These are phyloP conservation scores for Fusarium irregulare DNA, from an alignment of 2,329 filamentous ascomycete species.

Conservation along the genomic window DNA sequence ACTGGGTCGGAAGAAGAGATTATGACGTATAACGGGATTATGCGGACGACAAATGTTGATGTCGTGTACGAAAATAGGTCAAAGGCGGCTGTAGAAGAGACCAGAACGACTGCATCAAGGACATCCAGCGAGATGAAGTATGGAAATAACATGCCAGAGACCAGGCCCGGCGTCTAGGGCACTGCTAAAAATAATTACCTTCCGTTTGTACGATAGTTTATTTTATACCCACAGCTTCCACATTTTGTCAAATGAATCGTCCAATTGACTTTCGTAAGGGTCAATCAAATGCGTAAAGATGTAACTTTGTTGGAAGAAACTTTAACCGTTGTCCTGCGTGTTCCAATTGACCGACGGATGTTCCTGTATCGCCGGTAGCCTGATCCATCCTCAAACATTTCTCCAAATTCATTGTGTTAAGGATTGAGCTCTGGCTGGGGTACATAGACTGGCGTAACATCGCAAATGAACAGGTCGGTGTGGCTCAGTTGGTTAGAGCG, in stretches of 20 bases:
- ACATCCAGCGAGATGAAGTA: slow-evolving; percentile 30
- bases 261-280: background rate
- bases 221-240: background rate
- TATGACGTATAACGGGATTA: slow-evolving; percentile 55
- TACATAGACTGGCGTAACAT: background rate
- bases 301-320: too few relatives aligned
- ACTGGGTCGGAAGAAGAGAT: slow-evolving; percentile 54
- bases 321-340: background rate
- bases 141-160: slow-evolving; percentile 19
- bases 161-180: slow-evolving; percentile 7
- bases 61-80: slow-evolving; percentile 38
- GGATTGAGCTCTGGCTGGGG: background rate
- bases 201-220: background rate
- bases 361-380: background rate
- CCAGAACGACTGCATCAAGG: slow-evolving; percentile 8
- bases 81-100: slow-evolving; percentile 3
- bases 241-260: fast-evolving
- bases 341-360: fast-evolving
- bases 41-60: slow-evolving; percentile 51
- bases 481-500: slow-evolving; percentile 35
- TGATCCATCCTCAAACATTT: fast-evolving
- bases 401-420: background rate
- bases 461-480: background rate
- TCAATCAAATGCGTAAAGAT: too few relatives aligned
- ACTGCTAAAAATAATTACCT: background rate